These are phyloP conservation scores for Ceratocystiopsis minuta DNA, from an alignment of 2,329 filamentous ascomycete species.

Conservation along the genomic window DNA sequence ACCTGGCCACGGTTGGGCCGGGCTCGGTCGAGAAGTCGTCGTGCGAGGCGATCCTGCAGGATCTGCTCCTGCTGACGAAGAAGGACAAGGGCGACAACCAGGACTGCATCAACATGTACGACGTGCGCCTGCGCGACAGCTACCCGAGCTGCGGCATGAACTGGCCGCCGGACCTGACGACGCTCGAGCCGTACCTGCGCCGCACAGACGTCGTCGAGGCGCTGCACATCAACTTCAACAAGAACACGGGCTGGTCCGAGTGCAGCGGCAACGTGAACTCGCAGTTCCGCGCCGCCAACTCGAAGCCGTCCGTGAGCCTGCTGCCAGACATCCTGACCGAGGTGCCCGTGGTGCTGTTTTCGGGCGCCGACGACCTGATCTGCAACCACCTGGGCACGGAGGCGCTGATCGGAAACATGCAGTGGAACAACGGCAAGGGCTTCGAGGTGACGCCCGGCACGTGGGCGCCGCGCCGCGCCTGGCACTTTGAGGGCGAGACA, in stretches of 20 bases:
- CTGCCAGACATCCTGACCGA: conserved; percentile 64
- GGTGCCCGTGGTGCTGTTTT: conserved; percentile 72
- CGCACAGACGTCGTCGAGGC: conserved; percentile 61
- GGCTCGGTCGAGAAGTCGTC: conserved; percentile 43
- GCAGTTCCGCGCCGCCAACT: conserved; percentile 53
- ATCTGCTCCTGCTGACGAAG: conserved; percentile 49
- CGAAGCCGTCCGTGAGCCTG: conserved; percentile 53
- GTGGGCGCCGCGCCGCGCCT: conserved; percentile 80
- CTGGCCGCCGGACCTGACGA: conserved; percentile 76
- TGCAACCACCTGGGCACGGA: conserved; percentile 96
- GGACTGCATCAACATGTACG: conserved; percentile 89
- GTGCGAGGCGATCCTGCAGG: conserved; percentile 63
- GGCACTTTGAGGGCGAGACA: conserved; percentile 77
- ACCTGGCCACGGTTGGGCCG: conserved; percentile 24
- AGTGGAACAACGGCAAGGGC: conserved; percentile 81
- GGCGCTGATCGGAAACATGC: conserved; percentile 70
- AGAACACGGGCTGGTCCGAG: conserved; percentile 78
- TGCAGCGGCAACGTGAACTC: conserved; percentile 64
- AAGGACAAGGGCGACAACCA: conserved; percentile 28
- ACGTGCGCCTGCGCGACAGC: conserved; percentile 66
- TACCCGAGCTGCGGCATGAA: conserved; percentile 88
- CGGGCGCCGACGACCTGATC: conserved; percentile 82
- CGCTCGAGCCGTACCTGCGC: conserved; percentile 70
- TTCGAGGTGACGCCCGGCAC: conserved; percentile 78
- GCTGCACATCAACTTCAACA: conserved; percentile 65